phyloP scores from a whole-genome alignment of 495 filamentous ascomycete species.

The Talaromyces proteolyticus region DNA sequence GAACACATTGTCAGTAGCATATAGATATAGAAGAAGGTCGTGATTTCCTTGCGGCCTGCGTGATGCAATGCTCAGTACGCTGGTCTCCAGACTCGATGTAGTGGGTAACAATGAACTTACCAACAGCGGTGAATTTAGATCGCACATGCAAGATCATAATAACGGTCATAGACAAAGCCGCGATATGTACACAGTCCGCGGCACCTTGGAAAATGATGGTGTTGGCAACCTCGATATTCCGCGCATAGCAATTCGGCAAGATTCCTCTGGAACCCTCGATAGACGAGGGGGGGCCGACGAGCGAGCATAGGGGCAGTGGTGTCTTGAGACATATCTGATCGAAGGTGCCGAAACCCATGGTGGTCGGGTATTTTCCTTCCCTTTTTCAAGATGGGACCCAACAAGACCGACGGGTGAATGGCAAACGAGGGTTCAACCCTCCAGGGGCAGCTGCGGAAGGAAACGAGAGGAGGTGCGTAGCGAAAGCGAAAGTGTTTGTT shows the following conservation, averaged over 20 bases:
- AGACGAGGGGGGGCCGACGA: slow-evolving; percentile 62
- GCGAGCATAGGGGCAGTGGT: slow-evolving; percentile 78
- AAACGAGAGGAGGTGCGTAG: not conserved
- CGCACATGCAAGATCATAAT: slow-evolving; percentile 97
- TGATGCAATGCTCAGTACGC: not conserved
- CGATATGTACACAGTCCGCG: slow-evolving; percentile 85
- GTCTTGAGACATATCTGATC: slow-evolving; percentile 78
- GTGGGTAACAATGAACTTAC: slow-evolving; percentile 57
- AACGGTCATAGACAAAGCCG: slow-evolving; percentile 84
- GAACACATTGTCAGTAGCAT: slow-evolving; percentile 84
- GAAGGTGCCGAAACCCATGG: slow-evolving; percentile 91
- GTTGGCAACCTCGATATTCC: slow-evolving; percentile 93
- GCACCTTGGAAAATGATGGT: slow-evolving; percentile 97
- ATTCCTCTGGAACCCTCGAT: slow-evolving; percentile 70
- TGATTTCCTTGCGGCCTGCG: slow-evolving; percentile 94
- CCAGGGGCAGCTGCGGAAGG: not conserved
- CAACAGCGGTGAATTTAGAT: slow-evolving; percentile 97
- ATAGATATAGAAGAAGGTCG: slow-evolving; percentile 95
- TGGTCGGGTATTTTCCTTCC: slow-evolving; percentile 3
- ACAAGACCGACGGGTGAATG: not conserved
- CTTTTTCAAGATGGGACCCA: not conserved
- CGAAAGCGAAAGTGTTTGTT: not conserved
- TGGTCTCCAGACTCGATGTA: too few relatives aligned
- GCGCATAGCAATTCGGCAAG: slow-evolving; percentile 85
- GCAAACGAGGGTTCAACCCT: not conserved